Conservation (phyloP, 768 basidiomycete species). For the Punctularia strigosozonata region DNA sequence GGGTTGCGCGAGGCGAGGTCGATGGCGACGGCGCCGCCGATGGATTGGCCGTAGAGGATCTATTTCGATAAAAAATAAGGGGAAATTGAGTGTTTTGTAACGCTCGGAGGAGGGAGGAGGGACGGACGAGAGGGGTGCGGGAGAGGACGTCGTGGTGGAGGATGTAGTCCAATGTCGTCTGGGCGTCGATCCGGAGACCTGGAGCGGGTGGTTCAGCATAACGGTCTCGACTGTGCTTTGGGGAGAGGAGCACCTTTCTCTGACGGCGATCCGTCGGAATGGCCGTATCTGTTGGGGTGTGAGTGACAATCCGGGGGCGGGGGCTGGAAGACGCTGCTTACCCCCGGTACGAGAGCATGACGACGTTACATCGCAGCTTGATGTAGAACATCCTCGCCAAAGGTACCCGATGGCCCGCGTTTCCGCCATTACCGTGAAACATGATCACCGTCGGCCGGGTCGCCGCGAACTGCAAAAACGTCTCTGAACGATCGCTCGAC, state of each 20-base stretch:
- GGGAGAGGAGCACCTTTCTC: slow-evolving; percentile 48
- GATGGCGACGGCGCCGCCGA: slow-evolving; percentile 89
- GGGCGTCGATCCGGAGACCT: slow-evolving; percentile 80
- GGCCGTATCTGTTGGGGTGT: slow-evolving; percentile 55
- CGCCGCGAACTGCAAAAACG: slow-evolving; percentile 24
- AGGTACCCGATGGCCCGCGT: slow-evolving; percentile 84
- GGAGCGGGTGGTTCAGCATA: slow-evolving; percentile 1
- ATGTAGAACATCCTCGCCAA: slow-evolving; percentile 73
- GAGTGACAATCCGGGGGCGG: not conserved
- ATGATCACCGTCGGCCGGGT: slow-evolving; percentile 78
- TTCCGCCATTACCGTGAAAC: slow-evolving; percentile 89
- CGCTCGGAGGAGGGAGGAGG: too few species aligned
- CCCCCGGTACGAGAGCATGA: slow-evolving; percentile 94
- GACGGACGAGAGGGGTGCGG: slow-evolving; percentile 56
- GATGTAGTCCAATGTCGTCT: slow-evolving; percentile 70
- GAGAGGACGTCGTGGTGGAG: slow-evolving; percentile 49
- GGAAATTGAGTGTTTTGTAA: not conserved
- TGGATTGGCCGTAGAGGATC: slow-evolving; percentile 77
- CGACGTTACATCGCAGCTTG: slow-evolving; percentile 82
- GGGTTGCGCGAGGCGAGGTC: slow-evolving; percentile 77
- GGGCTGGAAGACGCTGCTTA: slow-evolving; percentile 21
- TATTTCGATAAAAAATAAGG: slow-evolving; percentile 13
- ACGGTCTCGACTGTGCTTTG: not conserved
- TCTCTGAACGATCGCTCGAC: not conserved
- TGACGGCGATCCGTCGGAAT: slow-evolving; percentile 76